Evolutionary conservation across 805 yeast genomes (phyloP), one percentile per base, ranked within the genome.

Genomic region (Starmerella cellae): DNA sequence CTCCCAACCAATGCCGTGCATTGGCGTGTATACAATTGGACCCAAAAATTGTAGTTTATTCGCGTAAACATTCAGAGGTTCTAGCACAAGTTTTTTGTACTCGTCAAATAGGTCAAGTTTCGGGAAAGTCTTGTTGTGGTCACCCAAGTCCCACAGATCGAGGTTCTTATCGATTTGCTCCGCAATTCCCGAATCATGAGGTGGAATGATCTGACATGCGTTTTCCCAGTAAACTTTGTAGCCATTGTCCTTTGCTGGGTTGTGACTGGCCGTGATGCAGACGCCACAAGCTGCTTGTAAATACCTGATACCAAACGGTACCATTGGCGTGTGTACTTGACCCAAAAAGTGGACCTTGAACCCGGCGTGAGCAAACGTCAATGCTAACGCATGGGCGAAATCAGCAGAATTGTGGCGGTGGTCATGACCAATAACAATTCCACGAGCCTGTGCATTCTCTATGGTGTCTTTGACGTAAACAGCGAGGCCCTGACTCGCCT

Each of bases 121-220:
- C n/a, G 21, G 19, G 29, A 45, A 34, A 13, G 10, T 17, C 8
- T 46, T 40, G 13, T 32, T 10, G 5, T 27, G 22, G 14, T 19
- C 29, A 4, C 45, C 39, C 18, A 37, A 21, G n/a, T 43, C 42
- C 71, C 80, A 70, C 0, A 94, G 88, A 3, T 50, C 59, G 46
- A 82, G 61, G 54, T 82, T 82, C 13, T 63, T 54, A 21, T 71
- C 65, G 33, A 88, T 88, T 2, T 67, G 55, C 2, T 58, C 46
- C 19, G 95, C 85, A 48, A 88, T 88, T 1, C 70, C 75, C 2
- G 55, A 53, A 55, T 91, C 97, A 55, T 79, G 84, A 0, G 98
- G 97, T 2, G 95, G 87, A 36, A 88, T 83, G 49, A 88, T 91
- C 60, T 91, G 97, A 60, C 96, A 88, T 3, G 95, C 97, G 57